Evolutionary conservation across 169 alveolate genomes (phyloP).

Genomic region (Perkinsus chesapeaki): DNA sequence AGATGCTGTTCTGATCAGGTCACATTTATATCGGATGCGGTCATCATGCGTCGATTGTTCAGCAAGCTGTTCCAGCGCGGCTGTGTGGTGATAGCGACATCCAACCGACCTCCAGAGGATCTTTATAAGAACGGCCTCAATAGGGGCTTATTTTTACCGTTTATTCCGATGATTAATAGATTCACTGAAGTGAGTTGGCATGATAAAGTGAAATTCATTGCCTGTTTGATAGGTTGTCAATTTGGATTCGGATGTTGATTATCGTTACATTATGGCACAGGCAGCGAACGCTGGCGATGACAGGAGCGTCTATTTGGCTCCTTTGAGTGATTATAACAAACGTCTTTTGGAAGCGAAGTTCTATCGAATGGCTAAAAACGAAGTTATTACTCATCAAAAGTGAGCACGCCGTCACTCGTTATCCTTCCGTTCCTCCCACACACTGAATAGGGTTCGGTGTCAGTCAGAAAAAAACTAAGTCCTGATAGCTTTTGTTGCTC

Average conservation of each 20-base stretch:
- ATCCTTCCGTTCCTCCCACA: no score
- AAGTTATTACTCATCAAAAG: background rate
- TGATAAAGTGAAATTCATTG: background rate
- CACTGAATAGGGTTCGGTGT: no score
- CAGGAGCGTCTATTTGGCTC: slow-evolving; percentile 38
- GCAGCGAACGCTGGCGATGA: slow-evolving; percentile 25
- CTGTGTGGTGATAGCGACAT: slow-evolving; percentile 52
- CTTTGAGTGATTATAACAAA: slow-evolving; percentile 27
- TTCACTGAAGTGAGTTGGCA: slow-evolving; percentile 26
- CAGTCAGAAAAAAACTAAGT: no score
- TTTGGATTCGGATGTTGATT: slow-evolving; percentile 28
- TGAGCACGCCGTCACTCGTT: no score
- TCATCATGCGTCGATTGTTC: slow-evolving; percentile 67
- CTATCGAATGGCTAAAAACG: background rate
- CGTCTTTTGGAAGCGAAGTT: slow-evolving; percentile 35
- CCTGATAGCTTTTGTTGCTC: no score
- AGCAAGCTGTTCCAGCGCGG: slow-evolving; percentile 38
- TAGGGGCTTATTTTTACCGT: slow-evolving; percentile 66
- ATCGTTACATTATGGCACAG: slow-evolving; percentile 21
- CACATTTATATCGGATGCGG: slow-evolving; percentile 76
- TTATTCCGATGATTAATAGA: slow-evolving; percentile 51
- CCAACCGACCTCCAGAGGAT: slow-evolving; percentile 76
- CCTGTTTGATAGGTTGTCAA: background rate
- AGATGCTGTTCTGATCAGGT: no score
- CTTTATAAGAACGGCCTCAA: slow-evolving; percentile 66